phyloP scores from a whole-genome alignment of 306 rosid genomes.

The Sindora glabra region DNA sequence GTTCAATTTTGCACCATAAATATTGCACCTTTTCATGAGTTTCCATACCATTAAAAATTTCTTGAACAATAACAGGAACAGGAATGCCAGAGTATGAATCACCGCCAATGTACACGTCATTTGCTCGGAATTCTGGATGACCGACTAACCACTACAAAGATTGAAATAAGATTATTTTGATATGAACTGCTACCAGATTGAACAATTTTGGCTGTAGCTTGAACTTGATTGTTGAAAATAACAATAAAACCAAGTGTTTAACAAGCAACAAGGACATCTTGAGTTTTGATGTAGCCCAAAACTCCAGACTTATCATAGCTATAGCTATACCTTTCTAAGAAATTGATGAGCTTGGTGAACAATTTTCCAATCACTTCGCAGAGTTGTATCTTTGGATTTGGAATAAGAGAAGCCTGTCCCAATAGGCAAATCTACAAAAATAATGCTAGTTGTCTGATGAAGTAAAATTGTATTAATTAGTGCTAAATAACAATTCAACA shows the following conservation, averaged over 20 bases:
- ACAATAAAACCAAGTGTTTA: background rate
- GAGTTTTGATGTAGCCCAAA: no score
- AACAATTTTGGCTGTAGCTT: background rate
- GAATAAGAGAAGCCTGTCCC: constrained; percentile 67
- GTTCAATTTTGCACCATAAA: background rate
- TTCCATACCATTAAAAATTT: constrained; percentile 49
- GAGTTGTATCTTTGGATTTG: constrained; percentile 9
- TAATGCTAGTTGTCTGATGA: constrained; percentile 39
- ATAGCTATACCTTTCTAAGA: constrained; percentile 43
- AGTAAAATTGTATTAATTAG: background rate
- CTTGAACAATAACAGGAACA: constrained; percentile 40
- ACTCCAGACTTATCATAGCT: no score
- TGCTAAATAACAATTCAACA: background rate
- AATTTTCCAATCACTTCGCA: constrained; percentile 26
- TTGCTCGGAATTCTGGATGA: constrained; percentile 48
- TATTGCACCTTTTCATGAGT: background rate
- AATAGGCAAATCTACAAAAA: constrained; percentile 58
- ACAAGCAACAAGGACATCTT: background rate
- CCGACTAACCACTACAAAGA: constrained; percentile 57
- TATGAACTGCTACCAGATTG: background rate
- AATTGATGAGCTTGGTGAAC: constrained; percentile 40
- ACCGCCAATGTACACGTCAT: constrained; percentile 52
- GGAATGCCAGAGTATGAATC: constrained; percentile 68
- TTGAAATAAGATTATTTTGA: background rate
- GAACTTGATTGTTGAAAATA: background rate